phyloP scores from a whole-genome alignment of 2,329 filamentous ascomycete genomes.

The Claviceps cyperi region DNA sequence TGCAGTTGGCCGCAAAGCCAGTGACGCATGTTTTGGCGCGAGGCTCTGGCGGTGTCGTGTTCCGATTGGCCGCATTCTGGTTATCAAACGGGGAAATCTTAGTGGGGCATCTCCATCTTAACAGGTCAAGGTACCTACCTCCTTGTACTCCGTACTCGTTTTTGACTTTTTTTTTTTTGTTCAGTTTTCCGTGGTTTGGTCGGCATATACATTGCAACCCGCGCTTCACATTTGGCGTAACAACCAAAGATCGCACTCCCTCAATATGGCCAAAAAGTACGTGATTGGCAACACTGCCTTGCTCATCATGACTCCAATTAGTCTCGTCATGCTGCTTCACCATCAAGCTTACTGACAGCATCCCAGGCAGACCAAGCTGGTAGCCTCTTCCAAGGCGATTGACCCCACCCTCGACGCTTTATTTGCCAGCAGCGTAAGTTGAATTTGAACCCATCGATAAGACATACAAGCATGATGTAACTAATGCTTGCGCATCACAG shows the following conservation, averaged over 20 bases:
- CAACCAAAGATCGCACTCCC: neutral
- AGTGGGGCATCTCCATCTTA: neutral
- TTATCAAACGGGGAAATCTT: neutral
- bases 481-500: constrained; percentile 16
- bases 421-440: constrained; percentile 58
- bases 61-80: neutral
- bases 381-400: constrained; percentile 38
- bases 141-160: too few relatives aligned
- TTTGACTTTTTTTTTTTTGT: neutral
- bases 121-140: too few relatives aligned
- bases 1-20: constrained; percentile 13
- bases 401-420: constrained; percentile 57
- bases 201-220: neutral
- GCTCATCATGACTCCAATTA: neutral
- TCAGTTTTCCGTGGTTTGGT: neutral
- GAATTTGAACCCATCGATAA: neutral
- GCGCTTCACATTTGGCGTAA: neutral
- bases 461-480: neutral
- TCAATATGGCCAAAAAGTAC: constrained; percentile 13
- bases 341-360: constrained; percentile 15
- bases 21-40: constrained; percentile 18
- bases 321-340: constrained; percentile 3
- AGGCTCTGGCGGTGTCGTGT: constrained; percentile 7
- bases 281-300: neutral
- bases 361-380: constrained; percentile 20